Evolutionary conservation across 73 alveolate species (phyloP).

Genomic region (Tetrahymena thermophila): DNA sequence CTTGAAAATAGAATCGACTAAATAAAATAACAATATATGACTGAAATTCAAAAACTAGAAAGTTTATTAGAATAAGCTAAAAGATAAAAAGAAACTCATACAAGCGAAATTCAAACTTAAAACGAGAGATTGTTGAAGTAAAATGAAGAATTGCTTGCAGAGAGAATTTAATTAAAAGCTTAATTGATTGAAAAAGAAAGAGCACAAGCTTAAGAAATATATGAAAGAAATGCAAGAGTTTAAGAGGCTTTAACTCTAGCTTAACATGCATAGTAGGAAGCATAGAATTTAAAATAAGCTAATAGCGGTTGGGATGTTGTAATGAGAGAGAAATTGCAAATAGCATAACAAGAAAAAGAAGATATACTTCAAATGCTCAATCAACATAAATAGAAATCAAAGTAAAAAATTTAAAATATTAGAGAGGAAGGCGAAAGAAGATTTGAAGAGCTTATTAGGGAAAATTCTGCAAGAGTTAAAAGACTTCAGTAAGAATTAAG

Average conservation of each 20-base stretch:
- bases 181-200: neutral
- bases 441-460: neutral
- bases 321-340: neutral
- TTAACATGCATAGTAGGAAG: neutral
- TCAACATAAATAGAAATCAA: neutral
- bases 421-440: neutral
- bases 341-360: neutral
- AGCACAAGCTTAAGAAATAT: neutral
- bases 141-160: neutral
- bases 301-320: slow-evolving; percentile 1
- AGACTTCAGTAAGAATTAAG: neutral
- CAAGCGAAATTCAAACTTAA: neutral
- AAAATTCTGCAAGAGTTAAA: neutral
- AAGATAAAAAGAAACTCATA: neutral
- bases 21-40: neutral
- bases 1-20: neutral
- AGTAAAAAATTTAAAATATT: neutral
- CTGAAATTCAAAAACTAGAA: neutral
- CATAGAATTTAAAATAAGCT: neutral
- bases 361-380: neutral
- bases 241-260: neutral
- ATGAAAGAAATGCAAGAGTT: neutral
- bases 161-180: neutral
- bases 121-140: neutral
- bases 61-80: neutral